Conservation (phyloP, 495 filamentous ascomycete genomes). For the Xylaria cubensis region DNA sequence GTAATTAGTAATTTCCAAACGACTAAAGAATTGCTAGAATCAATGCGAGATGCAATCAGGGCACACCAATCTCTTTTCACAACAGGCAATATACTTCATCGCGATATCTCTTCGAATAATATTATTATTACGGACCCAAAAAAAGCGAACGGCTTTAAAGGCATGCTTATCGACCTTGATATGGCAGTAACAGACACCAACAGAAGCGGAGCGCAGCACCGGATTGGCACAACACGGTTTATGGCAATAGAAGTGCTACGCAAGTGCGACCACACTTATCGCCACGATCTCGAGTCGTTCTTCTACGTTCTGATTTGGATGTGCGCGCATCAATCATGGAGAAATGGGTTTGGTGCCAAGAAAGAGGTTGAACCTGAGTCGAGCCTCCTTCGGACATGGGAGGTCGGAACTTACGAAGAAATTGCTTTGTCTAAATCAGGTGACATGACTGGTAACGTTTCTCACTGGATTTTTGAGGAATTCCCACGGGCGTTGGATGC, state of each 20-base stretch:
- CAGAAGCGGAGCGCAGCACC: constrained; percentile 19
- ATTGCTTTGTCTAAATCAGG: too few relatives aligned
- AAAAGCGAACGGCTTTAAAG: constrained; percentile 29
- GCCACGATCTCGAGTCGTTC: constrained; percentile 42
- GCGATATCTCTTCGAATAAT: constrained; percentile 50
- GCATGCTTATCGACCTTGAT: constrained; percentile 48
- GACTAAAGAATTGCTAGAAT: constrained; percentile 3
- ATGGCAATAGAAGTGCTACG: constrained; percentile 44
- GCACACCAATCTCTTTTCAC: constrained; percentile 43
- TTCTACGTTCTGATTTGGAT: too few relatives aligned
- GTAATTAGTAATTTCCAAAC: neutral
- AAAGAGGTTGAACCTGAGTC: too few relatives aligned
- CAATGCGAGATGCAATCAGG: neutral
- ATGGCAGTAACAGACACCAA: constrained; percentile 25
- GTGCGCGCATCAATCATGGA: constrained; percentile 40
- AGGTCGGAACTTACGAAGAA: too few relatives aligned
- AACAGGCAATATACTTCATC: constrained; percentile 47
- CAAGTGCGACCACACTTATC: constrained; percentile 36
- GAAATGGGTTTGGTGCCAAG: neutral
- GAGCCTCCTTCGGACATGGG: too few relatives aligned
- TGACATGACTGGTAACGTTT: too few relatives aligned
- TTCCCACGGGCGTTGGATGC: too few relatives aligned
- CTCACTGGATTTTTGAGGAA: too few relatives aligned
- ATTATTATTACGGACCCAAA: constrained; percentile 41
- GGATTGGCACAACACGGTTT: constrained; percentile 29